These are phyloP conservation scores for Xylogone sp. DNA, from an alignment of 2,329 filamentous ascomycete species.

Conservation along the genomic window DNA sequence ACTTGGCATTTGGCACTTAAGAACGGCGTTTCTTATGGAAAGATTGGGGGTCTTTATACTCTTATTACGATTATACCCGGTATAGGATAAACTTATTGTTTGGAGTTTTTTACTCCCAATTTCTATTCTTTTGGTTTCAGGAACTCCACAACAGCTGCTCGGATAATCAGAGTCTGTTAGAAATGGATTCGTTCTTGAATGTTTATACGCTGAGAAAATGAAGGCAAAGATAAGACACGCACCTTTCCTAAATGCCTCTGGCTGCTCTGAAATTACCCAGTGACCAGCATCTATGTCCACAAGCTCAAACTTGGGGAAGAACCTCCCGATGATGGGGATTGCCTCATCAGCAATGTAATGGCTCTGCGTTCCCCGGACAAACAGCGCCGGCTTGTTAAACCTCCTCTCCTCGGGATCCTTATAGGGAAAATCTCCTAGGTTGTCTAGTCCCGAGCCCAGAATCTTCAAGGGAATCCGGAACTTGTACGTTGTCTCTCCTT, in stretches of 20 bases:
- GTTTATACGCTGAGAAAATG: background rate
- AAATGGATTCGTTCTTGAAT: too few relatives aligned
- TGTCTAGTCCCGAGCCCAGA: slow-evolving; percentile 62
- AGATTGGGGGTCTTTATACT: background rate
- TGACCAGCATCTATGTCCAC: slow-evolving; percentile 76
- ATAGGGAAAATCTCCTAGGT: slow-evolving; percentile 84
- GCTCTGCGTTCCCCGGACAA: slow-evolving; percentile 74
- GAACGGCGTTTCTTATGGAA: background rate
- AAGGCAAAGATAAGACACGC: slow-evolving; percentile 25
- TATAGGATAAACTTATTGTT: background rate
- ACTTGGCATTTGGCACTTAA: too few relatives aligned
- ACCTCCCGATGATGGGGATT: slow-evolving; percentile 72
- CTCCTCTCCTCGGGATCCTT: slow-evolving; percentile 62
- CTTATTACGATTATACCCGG: background rate
- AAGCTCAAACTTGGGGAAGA: slow-evolving; percentile 75
- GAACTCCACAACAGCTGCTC: slow-evolving; percentile 60
- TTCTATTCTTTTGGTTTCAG: slow-evolving; percentile 46
- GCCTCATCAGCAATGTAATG: slow-evolving; percentile 78
- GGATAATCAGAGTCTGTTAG: background rate
- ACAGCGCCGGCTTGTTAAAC: slow-evolving; percentile 75
- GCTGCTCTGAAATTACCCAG: slow-evolving; percentile 88
- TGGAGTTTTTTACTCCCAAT: too few relatives aligned
- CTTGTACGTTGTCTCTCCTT: slow-evolving; percentile 50
- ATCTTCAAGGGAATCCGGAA: slow-evolving; percentile 78
- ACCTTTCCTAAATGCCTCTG: slow-evolving; percentile 74